Conservation (phyloP, 257 asterid species). For the Forsythia viridissima region DNA sequence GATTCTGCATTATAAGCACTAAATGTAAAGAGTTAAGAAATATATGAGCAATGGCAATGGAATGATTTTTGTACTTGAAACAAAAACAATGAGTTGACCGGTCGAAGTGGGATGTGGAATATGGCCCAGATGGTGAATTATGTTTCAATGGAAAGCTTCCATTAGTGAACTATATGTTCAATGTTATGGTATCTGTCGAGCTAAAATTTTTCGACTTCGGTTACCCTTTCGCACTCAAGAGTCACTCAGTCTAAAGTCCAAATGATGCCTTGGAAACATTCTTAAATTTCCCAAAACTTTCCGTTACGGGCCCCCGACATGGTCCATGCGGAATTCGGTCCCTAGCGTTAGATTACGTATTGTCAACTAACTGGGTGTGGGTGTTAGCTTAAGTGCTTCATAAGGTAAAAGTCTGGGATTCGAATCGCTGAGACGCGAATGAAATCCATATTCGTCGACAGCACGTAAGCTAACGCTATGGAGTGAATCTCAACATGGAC, state of each 20-base stretch:
- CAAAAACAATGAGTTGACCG: not conserved
- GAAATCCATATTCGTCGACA: too few species aligned
- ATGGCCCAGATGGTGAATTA: not conserved
- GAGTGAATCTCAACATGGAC: too few species aligned
- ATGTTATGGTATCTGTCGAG: not conserved
- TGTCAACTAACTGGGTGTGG: too few species aligned
- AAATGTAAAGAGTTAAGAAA: not conserved
- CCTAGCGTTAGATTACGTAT: too few species aligned
- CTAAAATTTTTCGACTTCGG: too few species aligned
- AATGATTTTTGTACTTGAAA: not conserved
- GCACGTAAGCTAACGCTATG: too few species aligned
- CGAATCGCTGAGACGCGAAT: too few species aligned
- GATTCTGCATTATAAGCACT: not conserved
- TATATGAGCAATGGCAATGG: not conserved
- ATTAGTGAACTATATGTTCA: not conserved
- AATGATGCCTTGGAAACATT: not conserved
- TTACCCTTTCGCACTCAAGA: not conserved
- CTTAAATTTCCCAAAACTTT: not conserved
- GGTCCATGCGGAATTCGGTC: too few species aligned
- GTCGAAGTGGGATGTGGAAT: not conserved
- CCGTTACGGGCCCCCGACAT: too few species aligned
- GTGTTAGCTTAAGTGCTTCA: too few species aligned
- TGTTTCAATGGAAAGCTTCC: not conserved
- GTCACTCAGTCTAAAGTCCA: not conserved
- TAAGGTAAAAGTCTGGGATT: too few species aligned